These are phyloP conservation scores for Helenozyma baotianmanensis DNA, from an alignment of 805 yeast genomes.

Conservation along the genomic window DNA sequence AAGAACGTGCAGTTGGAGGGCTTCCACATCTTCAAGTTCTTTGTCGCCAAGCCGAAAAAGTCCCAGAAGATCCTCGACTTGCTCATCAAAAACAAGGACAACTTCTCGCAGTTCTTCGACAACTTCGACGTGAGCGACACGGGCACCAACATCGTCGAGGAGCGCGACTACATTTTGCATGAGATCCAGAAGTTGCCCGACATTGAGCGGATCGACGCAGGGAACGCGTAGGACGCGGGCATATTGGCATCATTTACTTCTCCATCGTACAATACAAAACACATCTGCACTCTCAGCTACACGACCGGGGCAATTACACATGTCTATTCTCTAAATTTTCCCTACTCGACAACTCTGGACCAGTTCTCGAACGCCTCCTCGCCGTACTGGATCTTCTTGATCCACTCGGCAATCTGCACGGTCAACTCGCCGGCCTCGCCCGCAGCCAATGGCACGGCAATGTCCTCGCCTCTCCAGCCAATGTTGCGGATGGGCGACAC, in stretches of 20 bases:
- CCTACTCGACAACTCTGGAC: conserved; percentile 37
- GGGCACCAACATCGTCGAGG: conserved; percentile 66
- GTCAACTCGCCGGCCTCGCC: conserved; percentile 86
- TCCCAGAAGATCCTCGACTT: conserved; percentile 76
- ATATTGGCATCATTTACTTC: no score
- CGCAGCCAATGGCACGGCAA: conserved; percentile 71
- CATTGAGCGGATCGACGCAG: conserved; percentile 29
- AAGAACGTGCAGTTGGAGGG: conserved; percentile 87
- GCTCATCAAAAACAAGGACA: conserved; percentile 75
- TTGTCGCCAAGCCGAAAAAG: conserved; percentile 94
- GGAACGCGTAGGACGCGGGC: no score
- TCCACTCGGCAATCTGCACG: conserved; percentile 76
- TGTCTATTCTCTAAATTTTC: neutral
- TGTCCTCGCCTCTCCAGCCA: conserved; percentile 70
- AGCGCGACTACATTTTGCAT: conserved; percentile 71
- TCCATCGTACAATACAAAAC: no score
- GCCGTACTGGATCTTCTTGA: conserved; percentile 87
- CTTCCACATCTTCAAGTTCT: conserved; percentile 88
- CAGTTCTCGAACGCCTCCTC: conserved; percentile 57
- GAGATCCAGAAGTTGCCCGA: conserved; percentile 72
- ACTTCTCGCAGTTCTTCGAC: conserved; percentile 64
- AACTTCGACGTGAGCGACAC: conserved; percentile 61
- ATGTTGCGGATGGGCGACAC: conserved; percentile 90
- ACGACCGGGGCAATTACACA: no score
- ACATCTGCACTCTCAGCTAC: no score